These are phyloP conservation scores for Collybiopsis confluens DNA, from an alignment of 768 basidiomycete species.

Conservation along the genomic window DNA sequence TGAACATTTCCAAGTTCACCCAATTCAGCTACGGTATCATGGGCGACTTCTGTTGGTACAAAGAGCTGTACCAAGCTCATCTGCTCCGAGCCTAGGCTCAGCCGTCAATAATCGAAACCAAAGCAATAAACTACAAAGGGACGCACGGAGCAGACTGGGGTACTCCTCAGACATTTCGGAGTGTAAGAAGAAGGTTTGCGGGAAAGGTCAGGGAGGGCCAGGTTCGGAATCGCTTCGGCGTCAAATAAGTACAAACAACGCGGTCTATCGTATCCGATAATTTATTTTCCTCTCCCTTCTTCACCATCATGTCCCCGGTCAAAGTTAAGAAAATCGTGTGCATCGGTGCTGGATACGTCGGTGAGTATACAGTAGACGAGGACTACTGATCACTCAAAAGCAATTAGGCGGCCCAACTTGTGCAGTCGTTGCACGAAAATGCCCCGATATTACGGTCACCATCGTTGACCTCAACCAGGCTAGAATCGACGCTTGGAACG, in stretches of 20 bases:
- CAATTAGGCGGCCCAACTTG: conserved; percentile 86
- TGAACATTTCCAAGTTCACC: conserved; percentile 95
- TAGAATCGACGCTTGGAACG: conserved; percentile 97
- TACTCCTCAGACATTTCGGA: conserved; percentile 69
- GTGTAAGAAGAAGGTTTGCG: too few species aligned
- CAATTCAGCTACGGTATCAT: conserved; percentile 92
- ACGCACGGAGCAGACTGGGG: conserved; percentile 80
- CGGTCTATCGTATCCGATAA: too few species aligned
- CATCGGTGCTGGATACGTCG: conserved; percentile 88
- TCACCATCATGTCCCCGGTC: conserved; percentile 3
- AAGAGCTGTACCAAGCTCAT: conserved; percentile 98
- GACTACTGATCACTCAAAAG: conserved; percentile 13
- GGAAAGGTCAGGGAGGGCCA: too few species aligned
- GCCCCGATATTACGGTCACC: conserved; percentile 89
- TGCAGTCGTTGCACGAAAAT: conserved; percentile 90
- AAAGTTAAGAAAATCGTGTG: conserved; percentile 4
- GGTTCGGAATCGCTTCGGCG: too few species aligned
- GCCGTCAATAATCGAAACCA: conserved; percentile 2
- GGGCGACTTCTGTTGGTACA: conserved; percentile 94
- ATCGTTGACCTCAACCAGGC: conserved; percentile 97
- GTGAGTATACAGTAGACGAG: conserved; percentile 37
- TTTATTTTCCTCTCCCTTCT: not conserved
- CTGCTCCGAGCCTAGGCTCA: conserved; percentile 96
- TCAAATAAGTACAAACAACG: too few species aligned
- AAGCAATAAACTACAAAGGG: not conserved